Conservation (phyloP, 192 early-diverging fungal species). For the Cetraspora pellucida region DNA sequence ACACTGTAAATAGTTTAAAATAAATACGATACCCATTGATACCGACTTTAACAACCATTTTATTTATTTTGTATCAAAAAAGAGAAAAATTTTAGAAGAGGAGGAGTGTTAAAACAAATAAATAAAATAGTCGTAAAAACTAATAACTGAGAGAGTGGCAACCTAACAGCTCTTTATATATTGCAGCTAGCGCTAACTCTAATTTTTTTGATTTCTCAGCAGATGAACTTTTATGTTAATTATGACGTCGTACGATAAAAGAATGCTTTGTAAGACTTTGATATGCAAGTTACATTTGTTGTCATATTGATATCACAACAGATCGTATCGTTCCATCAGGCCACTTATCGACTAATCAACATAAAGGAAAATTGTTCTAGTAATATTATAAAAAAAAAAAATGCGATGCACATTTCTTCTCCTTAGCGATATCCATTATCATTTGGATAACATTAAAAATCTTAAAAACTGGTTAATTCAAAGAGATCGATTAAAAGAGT, state of each 20-base stretch:
- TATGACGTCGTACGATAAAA: too few relatives aligned
- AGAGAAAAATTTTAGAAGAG: background rate
- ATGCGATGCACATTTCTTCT: slow-evolving; percentile 28
- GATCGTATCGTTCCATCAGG: background rate
- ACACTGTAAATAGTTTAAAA: background rate
- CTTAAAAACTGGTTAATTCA: slow-evolving; percentile 20
- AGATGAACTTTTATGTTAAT: too few relatives aligned
- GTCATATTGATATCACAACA: too few relatives aligned
- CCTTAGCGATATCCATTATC: slow-evolving; percentile 24
- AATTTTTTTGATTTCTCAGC: too few relatives aligned
- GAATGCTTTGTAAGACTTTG: too few relatives aligned
- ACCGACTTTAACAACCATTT: slow-evolving; percentile 52
- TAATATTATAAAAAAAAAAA: background rate
- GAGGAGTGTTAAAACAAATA: background rate
- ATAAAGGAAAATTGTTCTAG: background rate
- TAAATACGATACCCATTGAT: slow-evolving; percentile 57
- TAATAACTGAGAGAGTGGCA: background rate
- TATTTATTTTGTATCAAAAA: background rate
- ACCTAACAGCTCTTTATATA: background rate
- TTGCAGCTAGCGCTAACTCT: background rate
- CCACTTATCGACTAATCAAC: background rate
- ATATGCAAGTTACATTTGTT: too few relatives aligned
- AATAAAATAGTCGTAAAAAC: background rate
- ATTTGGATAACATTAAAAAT: slow-evolving; percentile 21
- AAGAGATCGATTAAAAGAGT: slow-evolving; percentile 17